Evolutionary conservation across 257 asterid genomes (phyloP).

Genomic region (Nicotiana sylvestris): DNA sequence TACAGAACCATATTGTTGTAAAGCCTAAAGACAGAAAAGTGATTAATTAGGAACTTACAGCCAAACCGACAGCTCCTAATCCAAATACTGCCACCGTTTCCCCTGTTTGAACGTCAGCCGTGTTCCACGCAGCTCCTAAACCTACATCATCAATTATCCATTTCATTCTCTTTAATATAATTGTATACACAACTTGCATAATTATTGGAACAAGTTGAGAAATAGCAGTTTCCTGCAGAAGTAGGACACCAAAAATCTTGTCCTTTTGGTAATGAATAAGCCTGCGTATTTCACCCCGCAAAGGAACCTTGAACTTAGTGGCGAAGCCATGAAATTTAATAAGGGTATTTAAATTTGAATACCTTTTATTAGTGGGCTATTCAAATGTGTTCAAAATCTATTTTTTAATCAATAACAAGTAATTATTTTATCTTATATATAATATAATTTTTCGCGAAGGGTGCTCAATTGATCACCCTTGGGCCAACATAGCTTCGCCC

Average conservation of each 20-base stretch:
- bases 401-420: too few relatives aligned
- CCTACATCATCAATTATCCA: slow-evolving; percentile 32
- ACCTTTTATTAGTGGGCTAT: too few relatives aligned
- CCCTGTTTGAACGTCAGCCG: slow-evolving; percentile 69
- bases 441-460: too few relatives aligned
- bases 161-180: not conserved
- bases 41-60: slow-evolving; percentile 37
- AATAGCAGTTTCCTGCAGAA: not conserved
- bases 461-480: too few relatives aligned
- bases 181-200: not conserved
- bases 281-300: too few relatives aligned
- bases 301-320: too few relatives aligned
- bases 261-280: too few relatives aligned
- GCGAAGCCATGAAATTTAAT: too few relatives aligned
- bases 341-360: too few relatives aligned
- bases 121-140: slow-evolving; percentile 92
- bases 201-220: not conserved
- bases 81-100: slow-evolving; percentile 84
- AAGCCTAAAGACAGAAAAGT: not conserved
- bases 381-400: too few relatives aligned
- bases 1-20: not conserved
- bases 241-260: not conserved
- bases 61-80: slow-evolving; percentile 84
- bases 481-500: too few relatives aligned
- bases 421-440: too few relatives aligned